Evolutionary conservation across 768 basidiomycete species (phyloP), one percentile per base, ranked within the genome.

Genomic region (Termitomyces heimii): DNA sequence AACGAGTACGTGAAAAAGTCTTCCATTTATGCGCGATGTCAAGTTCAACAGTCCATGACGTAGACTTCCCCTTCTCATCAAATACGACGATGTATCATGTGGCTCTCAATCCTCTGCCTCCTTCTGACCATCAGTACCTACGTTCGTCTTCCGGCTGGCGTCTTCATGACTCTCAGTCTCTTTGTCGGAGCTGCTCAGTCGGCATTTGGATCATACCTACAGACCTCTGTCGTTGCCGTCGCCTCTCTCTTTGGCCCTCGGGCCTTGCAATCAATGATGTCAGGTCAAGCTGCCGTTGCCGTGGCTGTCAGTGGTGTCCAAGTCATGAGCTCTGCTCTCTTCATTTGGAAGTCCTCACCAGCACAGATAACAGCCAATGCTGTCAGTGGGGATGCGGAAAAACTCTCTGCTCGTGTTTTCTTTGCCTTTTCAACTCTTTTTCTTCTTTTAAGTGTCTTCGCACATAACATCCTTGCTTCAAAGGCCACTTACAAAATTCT

Each of bases 201-300:
- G 4, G 72, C 75, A 26, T 76, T 82, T 0, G 88, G 86, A 0
- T 82, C 88, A 8, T 95, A 89, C 66, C 79, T 94, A 20, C 90
- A 89, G 62, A 88, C 86, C 0, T 80, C 92, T 12, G 77, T 88
- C 42, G 81, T 91, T 29, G 91, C 89, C 0, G 80, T 92, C 20
- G 90, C 92, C 2, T 85, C 92, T 0, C 73, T 93, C 5, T 90
- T 94, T 62, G 94, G 94, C 0, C 81, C 84, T 2, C 68, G 78
- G 8, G 85, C 85, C 12, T 78, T 95, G 53, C 89, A 94, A 67
- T 76, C 83, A 24, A 75, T 90, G 67, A 82, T 95, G 78, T 83
- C 92, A 1, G 94, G 94, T 10, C 92, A 94, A 70, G 94, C 90
- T 0, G 90, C 88, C 0, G 82, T 94, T 2, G 94, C 86, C 0